Base-by-base conservation (phyloP, 169 alveolate genomes). In the Cyclospora cayetanensis region DNA sequence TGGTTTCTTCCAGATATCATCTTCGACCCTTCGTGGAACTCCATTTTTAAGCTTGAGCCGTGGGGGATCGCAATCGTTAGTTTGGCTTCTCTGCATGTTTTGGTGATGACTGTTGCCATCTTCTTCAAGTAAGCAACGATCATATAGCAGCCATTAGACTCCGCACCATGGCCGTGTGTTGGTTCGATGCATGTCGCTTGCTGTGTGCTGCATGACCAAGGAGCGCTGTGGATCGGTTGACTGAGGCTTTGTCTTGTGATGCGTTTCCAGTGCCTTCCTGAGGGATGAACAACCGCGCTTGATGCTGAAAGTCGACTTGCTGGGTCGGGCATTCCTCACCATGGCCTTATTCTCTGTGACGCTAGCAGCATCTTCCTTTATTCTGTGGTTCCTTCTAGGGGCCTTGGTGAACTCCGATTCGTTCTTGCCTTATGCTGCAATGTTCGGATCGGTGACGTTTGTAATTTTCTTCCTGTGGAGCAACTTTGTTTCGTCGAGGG, bases 391-490 rank as follows among this genome's bases (percentile, higher is more conserved):
- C 91, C 74, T 91, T 29, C 42, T 94, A 25, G 96, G 96, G 1
- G 94, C 96, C 42, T 84, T 94, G 12, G 89, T 94, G 31, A 94
- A 94, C 87, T 94, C 96, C 15, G 95, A 93, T 46, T 93, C 92
- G 15, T 92, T 94, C 39, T 74, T 94, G 31, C 96, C 96, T 27
- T 94, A 92, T 79, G 96, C 94, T 22, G 96, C 91, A 27, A 92
- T 94, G 95, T 65, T 93, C 18, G 88, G 94, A 1, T 91, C 95
- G 9, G 74, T 92, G 74, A 86, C 90, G 42, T 94, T 92, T 34
- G 95, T 93, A 7, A 82, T 94, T 2, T 92, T 70, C 27, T 85
- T 85, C 39, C 90, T 94, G 37, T 92, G 95, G 94, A 90, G 42
- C 41, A 94, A 94, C 65, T 92, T 92, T 35, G 87, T 82, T 20